These are phyloP conservation scores for Mortierella antarctica DNA, from an alignment of 192 early-diverging fungal genomes.

Conservation along the genomic window DNA sequence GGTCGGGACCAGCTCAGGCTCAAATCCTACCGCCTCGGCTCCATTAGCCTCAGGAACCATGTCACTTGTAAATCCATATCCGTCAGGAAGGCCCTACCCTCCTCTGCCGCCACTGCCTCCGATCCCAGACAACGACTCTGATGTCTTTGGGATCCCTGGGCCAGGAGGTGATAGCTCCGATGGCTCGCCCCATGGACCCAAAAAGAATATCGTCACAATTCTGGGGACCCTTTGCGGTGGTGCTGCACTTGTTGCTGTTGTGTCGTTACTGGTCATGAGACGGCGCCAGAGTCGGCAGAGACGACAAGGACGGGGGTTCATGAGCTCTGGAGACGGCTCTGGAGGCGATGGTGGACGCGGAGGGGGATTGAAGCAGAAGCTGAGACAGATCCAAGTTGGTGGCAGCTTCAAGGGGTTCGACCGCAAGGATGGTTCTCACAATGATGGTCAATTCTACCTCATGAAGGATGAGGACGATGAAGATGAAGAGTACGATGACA, in stretches of 20 bases:
- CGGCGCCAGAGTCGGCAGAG: constrained; percentile 1
- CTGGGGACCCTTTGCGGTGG: constrained; percentile 18
- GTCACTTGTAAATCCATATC: not conserved
- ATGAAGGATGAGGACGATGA: constrained; percentile 30
- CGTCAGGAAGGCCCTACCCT: constrained; percentile 3
- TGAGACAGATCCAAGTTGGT: not conserved
- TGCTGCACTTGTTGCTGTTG: constrained; percentile 12
- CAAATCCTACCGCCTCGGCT: not conserved
- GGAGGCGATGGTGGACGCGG: not conserved
- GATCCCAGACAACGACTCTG: not conserved
- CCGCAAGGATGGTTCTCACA: not conserved
- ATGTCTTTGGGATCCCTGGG: not conserved
- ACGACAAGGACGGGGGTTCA: too few relatives aligned
- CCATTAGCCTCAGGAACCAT: not conserved
- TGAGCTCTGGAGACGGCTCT: not conserved
- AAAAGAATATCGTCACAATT: not conserved
- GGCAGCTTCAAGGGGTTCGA: constrained; percentile 3
- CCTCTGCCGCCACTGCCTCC: constrained; percentile 17
- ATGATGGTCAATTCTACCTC: not conserved
- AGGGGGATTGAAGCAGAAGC: not conserved
- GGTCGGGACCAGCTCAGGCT: too few relatives aligned
- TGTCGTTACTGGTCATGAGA: constrained; percentile 25
- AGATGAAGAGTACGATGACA: constrained; percentile 6
- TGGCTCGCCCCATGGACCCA: not conserved
- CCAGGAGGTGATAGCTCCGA: not conserved